Conservation (phyloP, 2,329 filamentous ascomycete species). For the Fusarium multiceps region DNA sequence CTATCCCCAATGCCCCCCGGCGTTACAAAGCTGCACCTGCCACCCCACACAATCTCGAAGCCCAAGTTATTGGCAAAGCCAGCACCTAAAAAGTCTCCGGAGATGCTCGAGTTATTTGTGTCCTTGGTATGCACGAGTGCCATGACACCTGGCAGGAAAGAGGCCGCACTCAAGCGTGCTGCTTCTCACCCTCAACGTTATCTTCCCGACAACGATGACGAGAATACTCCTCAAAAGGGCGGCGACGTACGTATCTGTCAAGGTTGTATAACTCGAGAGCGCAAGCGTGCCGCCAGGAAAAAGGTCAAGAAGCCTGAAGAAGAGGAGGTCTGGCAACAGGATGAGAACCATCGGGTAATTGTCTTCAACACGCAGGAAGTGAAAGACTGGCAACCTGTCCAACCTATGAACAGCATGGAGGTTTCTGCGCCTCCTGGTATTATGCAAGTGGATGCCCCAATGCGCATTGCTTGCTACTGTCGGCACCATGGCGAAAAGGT, state of each 20-base stretch:
- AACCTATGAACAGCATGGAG: constrained; percentile 65
- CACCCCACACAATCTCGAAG: constrained; percentile 91
- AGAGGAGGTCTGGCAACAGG: constrained; percentile 85
- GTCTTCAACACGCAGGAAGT: constrained; percentile 92
- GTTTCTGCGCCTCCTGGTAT: constrained; percentile 66
- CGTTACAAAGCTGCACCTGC: constrained; percentile 84
- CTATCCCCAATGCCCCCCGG: constrained; percentile 79
- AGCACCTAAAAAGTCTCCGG: constrained; percentile 70
- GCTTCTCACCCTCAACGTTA: constrained; percentile 55
- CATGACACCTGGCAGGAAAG: constrained; percentile 76
- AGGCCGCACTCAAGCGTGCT: constrained; percentile 73
- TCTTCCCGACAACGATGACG: constrained; percentile 64
- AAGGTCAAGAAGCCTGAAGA: constrained; percentile 94
- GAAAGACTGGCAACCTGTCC: constrained; percentile 81
- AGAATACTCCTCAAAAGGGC: constrained; percentile 82
- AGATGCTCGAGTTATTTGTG: constrained; percentile 82
- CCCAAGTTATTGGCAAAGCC: constrained; percentile 88
- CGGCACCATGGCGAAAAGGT: constrained; percentile 93
- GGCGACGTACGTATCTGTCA: constrained; percentile 93
- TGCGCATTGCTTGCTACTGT: constrained; percentile 98
- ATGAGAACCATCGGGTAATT: constrained; percentile 83
- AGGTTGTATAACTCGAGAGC: constrained; percentile 91
- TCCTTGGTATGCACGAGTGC: constrained; percentile 92
- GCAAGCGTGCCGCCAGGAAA: constrained; percentile 90
- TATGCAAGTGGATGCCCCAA: constrained; percentile 84